Conservation (phyloP, 2,329 filamentous ascomycete genomes). For the Fusarium lateritium region DNA sequence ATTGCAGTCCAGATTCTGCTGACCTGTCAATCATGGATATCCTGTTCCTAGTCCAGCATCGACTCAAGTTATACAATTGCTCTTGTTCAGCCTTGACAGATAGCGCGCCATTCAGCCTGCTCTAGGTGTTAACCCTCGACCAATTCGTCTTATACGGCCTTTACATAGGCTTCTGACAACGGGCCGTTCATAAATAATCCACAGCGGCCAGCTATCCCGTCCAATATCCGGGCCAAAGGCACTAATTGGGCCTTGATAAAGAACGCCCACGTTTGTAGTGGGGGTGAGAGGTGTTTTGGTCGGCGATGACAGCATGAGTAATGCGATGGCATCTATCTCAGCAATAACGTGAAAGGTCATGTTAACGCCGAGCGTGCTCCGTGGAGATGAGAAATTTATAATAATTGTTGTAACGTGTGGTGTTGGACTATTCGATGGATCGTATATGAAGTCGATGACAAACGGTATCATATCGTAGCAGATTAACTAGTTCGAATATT, state of each 20-base stretch:
- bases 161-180: neutral
- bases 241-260: conserved; percentile 4
- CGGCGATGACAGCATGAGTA: conserved; percentile 14
- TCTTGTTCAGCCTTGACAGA: neutral
- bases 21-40: too few relatives aligned
- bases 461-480: neutral
- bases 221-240: conserved; percentile 6
- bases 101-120: neutral
- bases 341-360: neutral
- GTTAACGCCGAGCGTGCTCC: neutral
- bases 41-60: too few relatives aligned
- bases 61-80: too few relatives aligned
- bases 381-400: conserved; percentile 3
- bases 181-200: neutral
- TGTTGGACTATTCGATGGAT: neutral
- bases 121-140: neutral
- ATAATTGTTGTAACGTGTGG: neutral
- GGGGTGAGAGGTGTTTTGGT: conserved; percentile 1
- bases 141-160: neutral
- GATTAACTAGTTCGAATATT: neutral
- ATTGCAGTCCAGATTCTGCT: neutral
- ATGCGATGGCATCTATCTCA: neutral
- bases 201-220: neutral
- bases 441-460: conserved; percentile 18
- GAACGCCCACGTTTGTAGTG: neutral